phyloP scores from a whole-genome alignment of 768 basidiomycete species.

The Hypholoma sublateritium region DNA sequence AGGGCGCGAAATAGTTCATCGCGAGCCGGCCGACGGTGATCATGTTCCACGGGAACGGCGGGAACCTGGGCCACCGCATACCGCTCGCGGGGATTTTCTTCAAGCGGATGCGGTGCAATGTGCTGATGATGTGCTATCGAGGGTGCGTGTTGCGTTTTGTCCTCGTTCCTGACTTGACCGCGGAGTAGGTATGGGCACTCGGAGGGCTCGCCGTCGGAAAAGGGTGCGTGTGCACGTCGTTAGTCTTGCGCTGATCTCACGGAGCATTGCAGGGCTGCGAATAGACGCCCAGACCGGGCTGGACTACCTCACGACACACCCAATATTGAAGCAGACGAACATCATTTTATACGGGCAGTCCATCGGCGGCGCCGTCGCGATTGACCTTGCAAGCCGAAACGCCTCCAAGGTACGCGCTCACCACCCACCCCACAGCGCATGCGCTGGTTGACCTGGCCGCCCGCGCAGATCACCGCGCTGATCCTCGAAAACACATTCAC shows the following conservation, averaged over 20 bases:
- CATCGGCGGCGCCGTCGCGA: slow-evolving; percentile 91
- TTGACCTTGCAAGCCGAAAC: slow-evolving; percentile 83
- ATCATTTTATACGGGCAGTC: slow-evolving; percentile 82
- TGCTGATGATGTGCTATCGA: slow-evolving; percentile 91
- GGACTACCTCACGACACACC: slow-evolving; percentile 68
- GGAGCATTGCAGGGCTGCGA: slow-evolving; percentile 52
- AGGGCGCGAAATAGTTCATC: slow-evolving; percentile 31
- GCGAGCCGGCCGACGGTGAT: slow-evolving; percentile 76
- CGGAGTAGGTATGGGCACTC: slow-evolving; percentile 77
- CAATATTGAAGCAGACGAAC: slow-evolving; percentile 60
- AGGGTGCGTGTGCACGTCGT: slow-evolving; percentile 44
- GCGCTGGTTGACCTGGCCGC: too few species aligned
- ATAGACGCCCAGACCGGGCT: slow-evolving; percentile 86
- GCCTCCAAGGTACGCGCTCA: too few species aligned
- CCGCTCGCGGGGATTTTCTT: slow-evolving; percentile 86
- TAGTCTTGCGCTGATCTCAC: not conserved
- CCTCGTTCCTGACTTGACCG: not conserved
- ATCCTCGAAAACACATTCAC: slow-evolving; percentile 95
- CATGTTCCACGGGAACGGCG: slow-evolving; percentile 93
- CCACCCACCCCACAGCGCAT: too few species aligned
- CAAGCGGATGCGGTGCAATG: slow-evolving; percentile 84
- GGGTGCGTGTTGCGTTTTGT: slow-evolving; percentile 53
- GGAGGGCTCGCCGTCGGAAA: slow-evolving; percentile 84
- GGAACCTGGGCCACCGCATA: slow-evolving; percentile 87
- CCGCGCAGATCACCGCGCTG: slow-evolving; percentile 75